Base-by-base conservation (phyloP, 352 stramenopile genomes). In the Thalassiosira delicatula region DNA sequence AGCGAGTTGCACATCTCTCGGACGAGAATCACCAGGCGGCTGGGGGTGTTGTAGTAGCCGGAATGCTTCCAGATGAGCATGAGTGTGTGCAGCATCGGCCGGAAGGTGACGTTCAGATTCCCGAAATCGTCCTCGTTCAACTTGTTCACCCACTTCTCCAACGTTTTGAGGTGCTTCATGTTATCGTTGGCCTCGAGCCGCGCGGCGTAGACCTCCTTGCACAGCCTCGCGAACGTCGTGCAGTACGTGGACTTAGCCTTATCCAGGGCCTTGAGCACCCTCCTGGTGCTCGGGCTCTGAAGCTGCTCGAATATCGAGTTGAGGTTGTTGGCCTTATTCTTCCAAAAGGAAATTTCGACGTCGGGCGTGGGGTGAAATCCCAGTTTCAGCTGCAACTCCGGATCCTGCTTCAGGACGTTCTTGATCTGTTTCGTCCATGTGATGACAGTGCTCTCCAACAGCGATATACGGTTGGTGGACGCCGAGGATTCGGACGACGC, bases 381-480 rank as follows among this genome's bases (percentile, higher is more conserved):
- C 77, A 97, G 92, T 87, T 99, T 99, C 17, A 99, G 92, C 62
- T 98, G 85, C 63, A 95, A 92, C 75, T 99, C 97, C 0, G 97
- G 96, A 89, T 99, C 97, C 88, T 98, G 96, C 84, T 98, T 98
- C 25, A 99, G 88, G 1, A 99, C 95, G 77, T 96, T 97, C 85
- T 99, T 99, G 83, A 99, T 99, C 88, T 99, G 97, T 84, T 99
- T 99, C 35, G 97, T 99, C 97, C 97, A 99, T 0, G 96, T 99
- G 59, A 99, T 96, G 69, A 99, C 98, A 42, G 96, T 97, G 3
- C 96, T 95, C 88, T 99, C 97, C 0, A 99, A 90, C n/a, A 99
- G 85, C 12, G 96, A 97, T 71, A 99, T 98, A 37, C 97, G 96
- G 81, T 96, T 98, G 42, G 59, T 78, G 3, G 51, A 62, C 35